Evolutionary conservation across 805 yeast genomes (phyloP).

Genomic region (Kazachstania viticola): DNA sequence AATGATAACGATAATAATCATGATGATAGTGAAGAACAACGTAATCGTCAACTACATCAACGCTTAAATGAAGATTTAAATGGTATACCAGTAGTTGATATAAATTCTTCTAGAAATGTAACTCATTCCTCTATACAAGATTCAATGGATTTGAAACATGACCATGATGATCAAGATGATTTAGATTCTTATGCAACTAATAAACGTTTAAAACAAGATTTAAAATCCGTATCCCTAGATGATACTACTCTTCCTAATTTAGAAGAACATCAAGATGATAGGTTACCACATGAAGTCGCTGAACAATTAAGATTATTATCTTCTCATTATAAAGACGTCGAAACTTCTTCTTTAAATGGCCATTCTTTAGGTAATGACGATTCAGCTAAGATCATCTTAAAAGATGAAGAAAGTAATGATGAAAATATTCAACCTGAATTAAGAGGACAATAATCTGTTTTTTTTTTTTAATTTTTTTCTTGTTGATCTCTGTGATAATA

Average conservation of each 20-base stretch:
- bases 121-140: slow-evolving; percentile 19
- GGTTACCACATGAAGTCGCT: slow-evolving; percentile 26
- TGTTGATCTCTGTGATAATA: too few species aligned
- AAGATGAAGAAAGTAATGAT: slow-evolving; percentile 6
- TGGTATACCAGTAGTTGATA: too few species aligned
- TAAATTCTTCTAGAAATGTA: slow-evolving; percentile 7
- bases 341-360: slow-evolving; percentile 8
- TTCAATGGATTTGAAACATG: slow-evolving; percentile 12
- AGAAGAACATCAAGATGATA: slow-evolving; percentile 24
- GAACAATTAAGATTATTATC: slow-evolving; percentile 26
- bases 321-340: slow-evolving; percentile 27
- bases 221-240: slow-evolving; percentile 4
- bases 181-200: neutral
- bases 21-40: neutral
- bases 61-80: slow-evolving; percentile 7
- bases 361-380: slow-evolving; percentile 13
- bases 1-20: neutral
- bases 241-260: slow-evolving; percentile 14
- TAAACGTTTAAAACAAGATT: slow-evolving; percentile 4
- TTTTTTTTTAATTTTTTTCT: too few species aligned
- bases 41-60: neutral
- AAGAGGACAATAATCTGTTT: slow-evolving; percentile 23
- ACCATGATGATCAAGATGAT: slow-evolving; percentile 2
- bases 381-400: too few species aligned
- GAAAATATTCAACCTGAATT: slow-evolving; percentile 29